Percentiles rank a stretch among this genome's conserved stretches.
Evolutionary conservation across 495 filamentous ascomycete genomes (phyloP).

Genomic region (Neurospora discreta): DNA sequence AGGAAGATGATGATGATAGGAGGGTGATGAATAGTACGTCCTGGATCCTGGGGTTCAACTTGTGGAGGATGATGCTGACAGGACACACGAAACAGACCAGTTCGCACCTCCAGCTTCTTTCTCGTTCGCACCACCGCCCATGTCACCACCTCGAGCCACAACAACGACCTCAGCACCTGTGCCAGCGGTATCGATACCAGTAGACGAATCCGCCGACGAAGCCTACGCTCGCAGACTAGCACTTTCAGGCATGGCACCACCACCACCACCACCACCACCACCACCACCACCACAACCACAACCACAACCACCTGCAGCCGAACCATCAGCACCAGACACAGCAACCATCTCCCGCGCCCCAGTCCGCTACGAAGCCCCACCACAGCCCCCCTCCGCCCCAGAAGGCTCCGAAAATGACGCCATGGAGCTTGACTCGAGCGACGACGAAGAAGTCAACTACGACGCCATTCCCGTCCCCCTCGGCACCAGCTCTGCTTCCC

Average conservation of each 20-base stretch:
- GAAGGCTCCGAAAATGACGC: conserved; percentile 24
- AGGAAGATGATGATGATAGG: conserved; percentile 42
- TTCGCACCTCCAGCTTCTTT: conserved; percentile 59
- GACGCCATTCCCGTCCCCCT: conserved; percentile 16
- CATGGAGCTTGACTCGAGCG: conserved; percentile 41
- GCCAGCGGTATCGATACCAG: conserved; percentile 20
- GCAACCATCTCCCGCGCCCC: conserved; percentile 73
- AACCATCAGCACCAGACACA: conserved; percentile 27
- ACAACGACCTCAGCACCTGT: conserved; percentile 15
- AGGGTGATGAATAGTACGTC: conserved; percentile 41
- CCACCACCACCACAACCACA: conserved; percentile 37
- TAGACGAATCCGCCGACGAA: conserved; percentile 58
- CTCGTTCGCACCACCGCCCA: conserved; percentile 63
- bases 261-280: conserved; percentile 26
- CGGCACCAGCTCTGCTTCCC: not conserved
- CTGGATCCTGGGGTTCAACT: not conserved
- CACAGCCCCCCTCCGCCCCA: conserved; percentile 29
- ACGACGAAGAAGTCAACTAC: conserved; percentile 34
- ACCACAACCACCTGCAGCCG: conserved; percentile 21
- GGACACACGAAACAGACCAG: conserved; percentile 35
- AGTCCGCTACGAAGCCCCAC: conserved; percentile 65
- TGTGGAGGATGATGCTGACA: conserved; percentile 10
- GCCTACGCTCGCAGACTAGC: conserved; percentile 56
- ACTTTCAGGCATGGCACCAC: conserved; percentile 31
- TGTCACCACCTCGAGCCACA: conserved; percentile 32